A percentile compares a stretch with the other conserved stretches of the same genome.
Evolutionary conservation across 345 rosid species (phyloP).

Genomic region (Pugionium dolabratum): DNA sequence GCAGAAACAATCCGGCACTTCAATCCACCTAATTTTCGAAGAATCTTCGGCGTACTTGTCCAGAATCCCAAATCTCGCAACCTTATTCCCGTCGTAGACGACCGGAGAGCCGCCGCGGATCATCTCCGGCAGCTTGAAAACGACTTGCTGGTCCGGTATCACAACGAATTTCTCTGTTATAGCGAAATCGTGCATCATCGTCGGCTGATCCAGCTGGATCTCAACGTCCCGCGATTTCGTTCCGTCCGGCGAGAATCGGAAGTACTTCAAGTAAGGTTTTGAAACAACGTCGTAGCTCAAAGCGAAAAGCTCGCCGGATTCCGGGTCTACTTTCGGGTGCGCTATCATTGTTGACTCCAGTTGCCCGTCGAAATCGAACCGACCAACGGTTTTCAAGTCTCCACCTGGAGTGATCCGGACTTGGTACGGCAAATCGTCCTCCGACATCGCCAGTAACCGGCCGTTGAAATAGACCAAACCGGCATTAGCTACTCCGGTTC

Average conservation of each 20-base stretch:
- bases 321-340: constrained; percentile 86
- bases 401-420: constrained; percentile 58
- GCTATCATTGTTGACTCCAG: constrained; percentile 82
- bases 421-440: constrained; percentile 85
- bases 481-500: constrained; percentile 87
- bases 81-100: constrained; percentile 68
- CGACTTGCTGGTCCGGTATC: constrained; percentile 86
- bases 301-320: constrained; percentile 64
- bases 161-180: constrained; percentile 77
- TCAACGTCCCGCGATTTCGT: constrained; percentile 67
- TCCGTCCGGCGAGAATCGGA: constrained; percentile 64
- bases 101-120: constrained; percentile 86
- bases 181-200: constrained; percentile 92
- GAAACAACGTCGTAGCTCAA: constrained; percentile 80
- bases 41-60: constrained; percentile 57
- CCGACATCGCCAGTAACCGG: constrained; percentile 81
- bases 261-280: constrained; percentile 77
- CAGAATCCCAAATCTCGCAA: constrained; percentile 67
- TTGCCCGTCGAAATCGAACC: constrained; percentile 62
- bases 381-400: constrained; percentile 66
- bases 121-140: constrained; percentile 77
- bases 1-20: constrained; percentile 81
- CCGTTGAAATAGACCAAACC: constrained; percentile 75
- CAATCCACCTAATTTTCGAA: constrained; percentile 57
- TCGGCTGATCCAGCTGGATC: constrained; percentile 63